Conservation (phyloP, 495 filamentous ascomycete genomes). For the Podospora fimiseda region DNA sequence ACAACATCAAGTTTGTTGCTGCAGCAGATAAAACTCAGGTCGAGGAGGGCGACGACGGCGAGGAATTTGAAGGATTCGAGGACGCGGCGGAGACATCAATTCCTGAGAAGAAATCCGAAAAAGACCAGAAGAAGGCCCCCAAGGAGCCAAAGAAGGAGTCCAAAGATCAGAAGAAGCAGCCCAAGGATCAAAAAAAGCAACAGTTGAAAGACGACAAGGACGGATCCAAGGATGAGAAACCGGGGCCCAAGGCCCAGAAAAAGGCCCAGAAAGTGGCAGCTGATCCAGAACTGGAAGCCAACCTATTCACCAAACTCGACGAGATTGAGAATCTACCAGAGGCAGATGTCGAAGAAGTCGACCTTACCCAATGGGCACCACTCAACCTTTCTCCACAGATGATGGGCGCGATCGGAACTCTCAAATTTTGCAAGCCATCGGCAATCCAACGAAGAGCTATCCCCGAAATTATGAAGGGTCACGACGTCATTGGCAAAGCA, state of each 20-base stretch:
- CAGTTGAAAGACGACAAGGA: constrained; percentile 7
- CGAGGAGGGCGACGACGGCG: constrained; percentile 17
- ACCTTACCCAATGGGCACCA: constrained; percentile 69
- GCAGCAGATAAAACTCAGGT: background rate
- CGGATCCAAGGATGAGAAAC: constrained; percentile 5
- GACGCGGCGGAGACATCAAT: constrained; percentile 24
- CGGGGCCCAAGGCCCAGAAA: too few species aligned
- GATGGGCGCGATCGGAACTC: constrained; percentile 64
- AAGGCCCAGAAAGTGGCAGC: constrained; percentile 31
- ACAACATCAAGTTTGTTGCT: constrained; percentile 44
- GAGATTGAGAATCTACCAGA: constrained; percentile 34
- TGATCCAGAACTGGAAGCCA: constrained; percentile 36
- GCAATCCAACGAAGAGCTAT: constrained; percentile 71
- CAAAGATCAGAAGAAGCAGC: constrained; percentile 3
- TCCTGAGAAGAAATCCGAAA: too few species aligned
- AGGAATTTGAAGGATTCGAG: constrained; percentile 52
- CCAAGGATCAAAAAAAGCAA: constrained; percentile 8
- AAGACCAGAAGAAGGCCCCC: too few species aligned
- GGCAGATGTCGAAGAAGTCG: constrained; percentile 38
- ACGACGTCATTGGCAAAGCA: constrained; percentile 76
- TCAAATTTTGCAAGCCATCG: constrained; percentile 75
- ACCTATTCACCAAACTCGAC: constrained; percentile 35
- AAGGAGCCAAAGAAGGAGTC: background rate
- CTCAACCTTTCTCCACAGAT: constrained; percentile 64
- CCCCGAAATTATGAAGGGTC: constrained; percentile 65